Base-by-base conservation (phyloP, 2,329 filamentous ascomycete genomes). In the Colletotrichum salicis region DNA sequence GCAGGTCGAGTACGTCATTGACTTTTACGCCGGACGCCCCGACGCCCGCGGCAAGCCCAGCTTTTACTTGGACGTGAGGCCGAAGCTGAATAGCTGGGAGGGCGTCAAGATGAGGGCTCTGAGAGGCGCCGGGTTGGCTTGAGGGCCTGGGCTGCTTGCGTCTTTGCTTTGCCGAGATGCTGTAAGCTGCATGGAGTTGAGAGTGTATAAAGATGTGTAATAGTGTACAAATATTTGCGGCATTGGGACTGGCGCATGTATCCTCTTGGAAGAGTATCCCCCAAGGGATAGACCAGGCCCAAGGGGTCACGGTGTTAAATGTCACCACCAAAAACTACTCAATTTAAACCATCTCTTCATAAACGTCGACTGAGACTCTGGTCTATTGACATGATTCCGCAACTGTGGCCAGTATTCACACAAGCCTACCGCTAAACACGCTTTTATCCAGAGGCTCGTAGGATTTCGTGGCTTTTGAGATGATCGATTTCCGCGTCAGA, bases 1-100 rank as follows among this genome's bases (percentile, higher is more conserved):
- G 24, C 90, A 90, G 78, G 85, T 99, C 60, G 96, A 98, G 77
- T 99, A 99, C 80, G 93, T 99, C 51, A 99, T 99, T 81, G 96
- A 99, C 82, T 99, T 99, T 78, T 99, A 99, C 80, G 91, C 94
- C 5, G 96, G 96, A 0, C 85, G 88, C 6, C 82, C 83, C 3
- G 79, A 79, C 31, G 79, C 81, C 2, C 76, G 79, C 22, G 78
- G 80, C 31, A 81, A 83, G 76, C 83, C 86, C 6, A 92, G 90
- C 74, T 93, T 93, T 78, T 92, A 91, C 76, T 81, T 93, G 19
- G 90, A 93, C 76, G 90, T 93, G 55, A 83, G 91, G 76, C 91
- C 91, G 0, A 93, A 93, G 83, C 78, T 93, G 74, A 92, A 92
- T 77, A 88, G 86, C 1, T 90, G 88, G 86, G 91, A 93, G 80